phyloP scores from a whole-genome alignment of 1,284 basidiomycete genomes.

The Sphagnurus paluster region DNA sequence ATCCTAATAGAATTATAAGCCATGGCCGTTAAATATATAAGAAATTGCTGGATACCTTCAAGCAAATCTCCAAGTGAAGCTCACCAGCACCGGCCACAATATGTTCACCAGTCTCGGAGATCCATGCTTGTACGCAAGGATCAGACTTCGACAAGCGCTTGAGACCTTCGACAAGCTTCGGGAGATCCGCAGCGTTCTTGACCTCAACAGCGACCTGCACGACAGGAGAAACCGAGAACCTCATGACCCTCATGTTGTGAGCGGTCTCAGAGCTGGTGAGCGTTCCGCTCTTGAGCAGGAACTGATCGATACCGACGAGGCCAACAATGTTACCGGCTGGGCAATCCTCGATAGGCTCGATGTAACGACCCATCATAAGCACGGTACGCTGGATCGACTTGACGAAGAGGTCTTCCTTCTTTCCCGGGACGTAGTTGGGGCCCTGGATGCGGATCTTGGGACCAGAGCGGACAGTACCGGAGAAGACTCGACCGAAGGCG shows the following conservation, averaged over 20 bases:
- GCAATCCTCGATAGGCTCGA: slow-evolving; percentile 99
- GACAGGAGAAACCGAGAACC: slow-evolving; percentile 99
- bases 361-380: slow-evolving; percentile 99
- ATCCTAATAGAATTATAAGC: slow-evolving; percentile 55
- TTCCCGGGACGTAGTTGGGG: slow-evolving; percentile 97
- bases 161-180: slow-evolving; percentile 99
- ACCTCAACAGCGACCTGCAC: slow-evolving; percentile 99
- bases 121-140: slow-evolving; percentile 98
- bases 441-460: slow-evolving; percentile 99
- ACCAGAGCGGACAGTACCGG: slow-evolving; percentile 94
- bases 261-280: slow-evolving; percentile 97
- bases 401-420: slow-evolving; percentile 98
- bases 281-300: slow-evolving; percentile 99
- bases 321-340: slow-evolving; percentile 98
- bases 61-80: slow-evolving; percentile 98
- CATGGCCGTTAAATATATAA: slow-evolving; percentile 3
- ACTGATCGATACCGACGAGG: slow-evolving; percentile 99
- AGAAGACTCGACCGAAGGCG: slow-evolving; percentile 99
- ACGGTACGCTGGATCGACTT: slow-evolving; percentile 99
- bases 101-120: slow-evolving; percentile 93
- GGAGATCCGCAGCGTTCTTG: slow-evolving; percentile 98
- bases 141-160: slow-evolving; percentile 99
- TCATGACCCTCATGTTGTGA: slow-evolving; percentile 99
- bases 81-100: slow-evolving; percentile 99
- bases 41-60: slow-evolving; percentile 67